Base-by-base conservation (phyloP, 805 yeast species). In the Saccharomycopsis javanensis region DNA sequence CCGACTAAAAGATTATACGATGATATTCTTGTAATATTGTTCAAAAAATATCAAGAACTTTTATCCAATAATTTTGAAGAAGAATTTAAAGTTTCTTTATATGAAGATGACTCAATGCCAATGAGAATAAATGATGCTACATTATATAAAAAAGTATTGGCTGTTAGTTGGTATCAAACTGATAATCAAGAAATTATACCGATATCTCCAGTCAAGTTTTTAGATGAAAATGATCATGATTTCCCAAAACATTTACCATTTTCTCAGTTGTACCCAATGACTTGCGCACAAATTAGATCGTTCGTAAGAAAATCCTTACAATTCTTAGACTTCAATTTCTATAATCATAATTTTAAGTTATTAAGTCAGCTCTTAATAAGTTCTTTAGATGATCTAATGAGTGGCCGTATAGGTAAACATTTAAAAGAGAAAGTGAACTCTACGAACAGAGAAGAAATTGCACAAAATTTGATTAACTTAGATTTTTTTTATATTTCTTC, bases 101-200 rank as follows among this genome's bases (percentile, higher is more conserved):
- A 80, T 60, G 83, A 85, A 25, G 97, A 92, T 67, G 94, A 88
- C 67, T 88, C 88, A 62, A 88, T 88, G 89, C 96, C 97, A 11
- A 78, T 90, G 73, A 79, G 79, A 0, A 81, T 90, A 33, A 78
- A 83, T 60, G 81, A 81, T 54, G 68, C 71, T 45, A 72, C 74
- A 11, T 78, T 85, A 53, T 88, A 82, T 67, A 83, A 81, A 20
- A 80, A 81, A 60, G 81, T 86, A 34, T 74, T 85, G 58, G 75
- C 75, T 25, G 77, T 83, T 1, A 79, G 88, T 61, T 88, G 95
- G 95, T 82, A 83, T 66, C 75, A 77, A 54, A 79, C 79, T 3
- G 78, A 74, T 55, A 78, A 78, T 15, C 55, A 58, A 18, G 61
- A 60, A 27, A 53, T 60, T 8, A 42, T 54, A 3, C 62, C 60